Evolutionary conservation across 2,329 filamentous ascomycete species (phyloP).

Genomic region (Pseudogymnoascus pannorum): DNA sequence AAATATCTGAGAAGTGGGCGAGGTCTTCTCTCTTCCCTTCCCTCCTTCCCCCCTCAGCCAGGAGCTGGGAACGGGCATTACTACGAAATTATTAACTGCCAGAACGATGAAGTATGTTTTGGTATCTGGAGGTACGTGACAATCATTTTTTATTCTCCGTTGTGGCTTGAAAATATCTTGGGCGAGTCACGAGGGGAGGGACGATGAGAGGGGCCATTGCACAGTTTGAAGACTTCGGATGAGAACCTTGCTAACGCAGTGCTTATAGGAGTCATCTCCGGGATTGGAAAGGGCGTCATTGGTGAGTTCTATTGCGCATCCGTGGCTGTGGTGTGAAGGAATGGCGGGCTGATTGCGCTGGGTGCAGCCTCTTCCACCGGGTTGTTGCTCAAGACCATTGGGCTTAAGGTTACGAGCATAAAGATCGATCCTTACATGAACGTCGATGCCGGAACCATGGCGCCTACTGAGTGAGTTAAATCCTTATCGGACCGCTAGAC

Average conservation of each 20-base stretch:
- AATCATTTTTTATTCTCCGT: background rate
- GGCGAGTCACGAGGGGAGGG: background rate
- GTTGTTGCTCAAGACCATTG: conserved; percentile 71
- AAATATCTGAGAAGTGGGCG: conserved; percentile 8
- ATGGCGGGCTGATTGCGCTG: conserved; percentile 21
- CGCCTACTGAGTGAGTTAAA: conserved; percentile 49
- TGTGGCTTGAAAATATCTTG: background rate
- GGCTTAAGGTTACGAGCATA: conserved; percentile 64
- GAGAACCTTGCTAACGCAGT: conserved; percentile 16
- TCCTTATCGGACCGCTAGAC: conserved; percentile 26
- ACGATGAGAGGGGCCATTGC: background rate
- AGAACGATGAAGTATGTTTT: conserved; percentile 72
- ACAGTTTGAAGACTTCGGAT: background rate
- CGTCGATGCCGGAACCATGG: conserved; percentile 68
- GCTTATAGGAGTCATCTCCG: conserved; percentile 41
- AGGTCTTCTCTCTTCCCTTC: background rate
- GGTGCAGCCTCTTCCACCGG: conserved; percentile 60
- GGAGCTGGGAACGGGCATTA: conserved; percentile 1
- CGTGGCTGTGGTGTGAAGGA: conserved; percentile 10
- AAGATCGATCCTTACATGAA: conserved; percentile 71
- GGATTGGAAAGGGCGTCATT: conserved; percentile 59
- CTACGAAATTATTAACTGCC: conserved; percentile 14
- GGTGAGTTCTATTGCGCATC: conserved; percentile 37
- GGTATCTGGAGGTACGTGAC: conserved; percentile 59
- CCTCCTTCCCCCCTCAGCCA: conserved; percentile 2